Evolutionary conservation across 2,329 filamentous ascomycete genomes (phyloP), one percentile per base, ranked within the genome.

Genomic region (Arthrobotrys sinensis): DNA sequence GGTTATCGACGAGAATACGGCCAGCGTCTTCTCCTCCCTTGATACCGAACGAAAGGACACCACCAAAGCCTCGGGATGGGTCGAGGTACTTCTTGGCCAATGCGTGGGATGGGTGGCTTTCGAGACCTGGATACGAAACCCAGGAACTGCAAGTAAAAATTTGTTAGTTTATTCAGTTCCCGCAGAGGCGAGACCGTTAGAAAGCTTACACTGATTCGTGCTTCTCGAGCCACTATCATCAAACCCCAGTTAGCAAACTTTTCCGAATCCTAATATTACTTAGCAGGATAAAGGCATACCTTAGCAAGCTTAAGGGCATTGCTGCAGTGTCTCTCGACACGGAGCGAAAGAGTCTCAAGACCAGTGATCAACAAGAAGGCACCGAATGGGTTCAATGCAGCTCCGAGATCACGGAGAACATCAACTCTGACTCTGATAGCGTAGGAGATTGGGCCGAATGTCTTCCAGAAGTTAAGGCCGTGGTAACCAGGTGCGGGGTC

Each of bases 391-490:
- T 93, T 97, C 76, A 98, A 87, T 53, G 90, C 87, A 7, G 92
- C 89, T 62, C 95, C 95, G 0, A 97, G 85, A 83, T 99, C 95
- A 78, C 96, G 92, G 77, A 96, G 88, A 81, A 96, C 91, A 87
- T 98, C 96, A 45, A 97, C 93, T 60, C 95, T 91, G 19, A 79
- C 76, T 65, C 93, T 91, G 83, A 97, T 92, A 82, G 93, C 92
- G 85, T 93, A 98, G 32, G 93, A 89, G 81, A 94, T 89, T 69
- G 90, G 84, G 40, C 94, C 94, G 81, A 97, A 97, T 0, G 94
- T 94, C 82, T 97, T 94, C 89, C 91, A 96, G 88, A 97, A 97
- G 84, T 93, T 95, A 81, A 97, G 88, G 38, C 94, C 94, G 85
- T 97, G 94, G 87, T 97, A 97, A 69, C 94, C 94, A 72, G 92